Conservation (phyloP, 177 flowering plant species). For the Vitis hybrid region DNA sequence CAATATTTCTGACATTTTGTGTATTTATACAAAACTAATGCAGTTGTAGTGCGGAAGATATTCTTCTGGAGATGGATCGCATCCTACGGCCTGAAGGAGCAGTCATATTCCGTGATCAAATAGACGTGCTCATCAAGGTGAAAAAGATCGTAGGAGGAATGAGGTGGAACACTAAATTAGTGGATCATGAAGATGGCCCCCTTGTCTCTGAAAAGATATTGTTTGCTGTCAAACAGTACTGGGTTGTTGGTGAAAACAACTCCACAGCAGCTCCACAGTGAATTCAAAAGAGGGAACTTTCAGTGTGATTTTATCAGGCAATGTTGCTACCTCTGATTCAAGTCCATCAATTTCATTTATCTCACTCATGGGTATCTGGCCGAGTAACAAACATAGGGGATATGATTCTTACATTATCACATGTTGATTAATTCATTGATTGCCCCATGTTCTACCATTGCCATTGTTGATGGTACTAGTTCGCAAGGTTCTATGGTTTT, state of each 20-base stretch:
- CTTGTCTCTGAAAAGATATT: slow-evolving; percentile 40
- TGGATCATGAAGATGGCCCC: slow-evolving; percentile 59
- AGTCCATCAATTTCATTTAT: not conserved
- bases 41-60: slow-evolving; percentile 38
- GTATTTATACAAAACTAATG: not conserved
- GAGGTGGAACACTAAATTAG: slow-evolving; percentile 54
- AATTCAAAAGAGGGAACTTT: not conserved
- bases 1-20: no score
- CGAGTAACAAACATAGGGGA: not conserved
- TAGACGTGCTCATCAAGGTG: slow-evolving; percentile 37
- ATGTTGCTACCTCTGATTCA: not conserved
- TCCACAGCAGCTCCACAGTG: slow-evolving; percentile 18
- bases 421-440: no score
- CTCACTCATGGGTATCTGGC: not conserved
- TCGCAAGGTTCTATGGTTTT: not conserved
- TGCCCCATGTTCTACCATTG: not conserved
- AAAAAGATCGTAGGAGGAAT: slow-evolving; percentile 33
- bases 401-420: not conserved
- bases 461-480: slow-evolving; percentile 1
- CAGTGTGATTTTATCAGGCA: not conserved
- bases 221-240: slow-evolving; percentile 48
- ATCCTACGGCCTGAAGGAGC: slow-evolving; percentile 55
- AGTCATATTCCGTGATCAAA: slow-evolving; percentile 45
- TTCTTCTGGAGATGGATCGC: slow-evolving; percentile 52
- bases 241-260: slow-evolving; percentile 39